Evolutionary conservation across 2,329 filamentous ascomycete species (phyloP).

Genomic region (Botrytis cinerea): DNA sequence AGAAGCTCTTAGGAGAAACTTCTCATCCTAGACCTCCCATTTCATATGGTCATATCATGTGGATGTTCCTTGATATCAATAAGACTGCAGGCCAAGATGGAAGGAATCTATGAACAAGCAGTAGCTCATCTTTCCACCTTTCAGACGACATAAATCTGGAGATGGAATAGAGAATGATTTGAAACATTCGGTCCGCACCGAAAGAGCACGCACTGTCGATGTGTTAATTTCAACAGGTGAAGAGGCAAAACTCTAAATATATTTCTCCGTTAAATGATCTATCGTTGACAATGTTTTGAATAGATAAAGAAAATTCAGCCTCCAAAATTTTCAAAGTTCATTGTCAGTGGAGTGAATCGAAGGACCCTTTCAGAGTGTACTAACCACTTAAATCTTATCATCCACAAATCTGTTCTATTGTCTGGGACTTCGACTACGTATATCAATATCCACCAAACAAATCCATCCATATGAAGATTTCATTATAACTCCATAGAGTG

Average conservation of each 20-base stretch:
- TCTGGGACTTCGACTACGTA: not conserved
- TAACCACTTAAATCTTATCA: not conserved
- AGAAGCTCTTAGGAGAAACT: slow-evolving; percentile 8
- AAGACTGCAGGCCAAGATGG: not conserved
- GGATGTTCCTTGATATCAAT: not conserved
- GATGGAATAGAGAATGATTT: not conserved
- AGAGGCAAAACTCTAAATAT: slow-evolving; percentile 3
- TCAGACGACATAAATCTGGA: not conserved
- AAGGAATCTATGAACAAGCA: not conserved
- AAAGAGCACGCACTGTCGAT: not conserved
- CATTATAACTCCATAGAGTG: not conserved
- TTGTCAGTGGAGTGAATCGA: not conserved
- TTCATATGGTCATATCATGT: not conserved
- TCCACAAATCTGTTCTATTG: not conserved
- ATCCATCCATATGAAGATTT: not conserved
- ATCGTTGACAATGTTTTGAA: not conserved
- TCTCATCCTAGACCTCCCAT: not conserved
- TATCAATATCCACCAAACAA: slow-evolving; percentile 23
- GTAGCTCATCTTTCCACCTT: not conserved
- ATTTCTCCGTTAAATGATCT: not conserved
- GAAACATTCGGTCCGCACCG: not conserved
- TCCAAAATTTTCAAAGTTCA: not conserved
- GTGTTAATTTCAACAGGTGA: not conserved
- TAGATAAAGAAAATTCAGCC: not conserved
- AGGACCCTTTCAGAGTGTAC: not conserved